phyloP scores from a whole-genome alignment of 2,329 filamentous ascomycete species.

The Didymosphaeria variabile region DNA sequence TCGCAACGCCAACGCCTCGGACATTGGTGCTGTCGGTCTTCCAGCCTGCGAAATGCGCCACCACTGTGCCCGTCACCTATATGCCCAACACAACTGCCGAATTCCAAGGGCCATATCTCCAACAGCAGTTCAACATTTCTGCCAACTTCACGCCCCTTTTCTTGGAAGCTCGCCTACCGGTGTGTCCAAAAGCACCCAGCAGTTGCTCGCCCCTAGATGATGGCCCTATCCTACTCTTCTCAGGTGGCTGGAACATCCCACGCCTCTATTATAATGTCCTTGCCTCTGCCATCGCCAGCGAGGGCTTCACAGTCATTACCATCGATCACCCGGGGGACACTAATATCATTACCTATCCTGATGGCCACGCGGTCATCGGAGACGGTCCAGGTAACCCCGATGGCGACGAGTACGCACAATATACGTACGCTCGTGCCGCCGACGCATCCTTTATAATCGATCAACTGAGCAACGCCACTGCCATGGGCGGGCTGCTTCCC shows the following conservation, averaged over 20 bases:
- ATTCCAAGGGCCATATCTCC: constrained; percentile 25
- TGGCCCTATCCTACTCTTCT: constrained; percentile 50
- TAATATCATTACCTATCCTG: constrained; percentile 57
- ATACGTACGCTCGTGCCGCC: constrained; percentile 23
- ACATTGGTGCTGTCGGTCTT: constrained; percentile 33
- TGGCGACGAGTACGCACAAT: constrained; percentile 9
- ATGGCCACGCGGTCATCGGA: constrained; percentile 40
- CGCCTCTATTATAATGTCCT: constrained; percentile 54
- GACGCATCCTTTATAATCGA: constrained; percentile 35
- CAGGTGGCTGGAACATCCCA: constrained; percentile 54
- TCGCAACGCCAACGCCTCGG: constrained; percentile 13
- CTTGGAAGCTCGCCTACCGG: constrained; percentile 29
- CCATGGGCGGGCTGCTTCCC: constrained; percentile 23
- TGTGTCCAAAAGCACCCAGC: constrained; percentile 19
- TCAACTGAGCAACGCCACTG: constrained; percentile 33
- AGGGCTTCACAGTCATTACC: constrained; percentile 58
- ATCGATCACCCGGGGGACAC: constrained; percentile 44
- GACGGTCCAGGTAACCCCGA: constrained; percentile 8
- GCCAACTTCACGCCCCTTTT: constrained; percentile 28
- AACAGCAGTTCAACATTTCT: constrained; percentile 26
- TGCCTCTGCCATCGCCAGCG: constrained; percentile 57
- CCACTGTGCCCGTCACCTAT: constrained; percentile 25
- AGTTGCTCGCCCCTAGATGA: constrained; percentile 23
- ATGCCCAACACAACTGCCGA: constrained; percentile 34
- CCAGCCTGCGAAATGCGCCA: constrained; percentile 27